phyloP scores from a whole-genome alignment of 2,329 filamentous ascomycete genomes.

The Stromatinia cepivora region DNA sequence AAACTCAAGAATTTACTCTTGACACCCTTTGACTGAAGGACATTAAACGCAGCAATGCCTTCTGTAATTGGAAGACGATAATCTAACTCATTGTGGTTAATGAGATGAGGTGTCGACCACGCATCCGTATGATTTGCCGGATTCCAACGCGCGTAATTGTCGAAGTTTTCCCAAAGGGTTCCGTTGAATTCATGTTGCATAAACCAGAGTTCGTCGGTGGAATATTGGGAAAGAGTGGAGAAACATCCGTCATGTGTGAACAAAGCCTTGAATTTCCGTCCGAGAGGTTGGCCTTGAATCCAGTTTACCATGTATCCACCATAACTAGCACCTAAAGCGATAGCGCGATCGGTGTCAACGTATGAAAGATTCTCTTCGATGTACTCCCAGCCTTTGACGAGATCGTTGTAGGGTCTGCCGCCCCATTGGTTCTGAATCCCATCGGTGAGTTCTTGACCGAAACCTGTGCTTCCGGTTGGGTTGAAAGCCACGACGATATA shows the following conservation, averaged over 20 bases:
- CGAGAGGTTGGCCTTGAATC: conserved; percentile 82
- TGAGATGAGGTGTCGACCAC: conserved; percentile 82
- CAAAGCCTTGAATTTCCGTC: conserved; percentile 73
- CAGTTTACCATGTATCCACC: conserved; percentile 80
- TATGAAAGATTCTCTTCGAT: conserved; percentile 62
- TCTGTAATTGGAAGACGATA: conserved; percentile 83
- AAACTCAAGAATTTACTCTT: conserved; percentile 63
- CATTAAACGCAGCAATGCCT: conserved; percentile 61
- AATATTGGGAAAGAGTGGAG: conserved; percentile 48
- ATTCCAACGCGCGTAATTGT: conserved; percentile 66
- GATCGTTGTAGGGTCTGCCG: conserved; percentile 70
- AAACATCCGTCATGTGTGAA: conserved; percentile 24
- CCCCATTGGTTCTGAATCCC: conserved; percentile 45
- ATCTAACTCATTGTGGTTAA: conserved; percentile 85
- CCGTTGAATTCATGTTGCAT: conserved; percentile 64
- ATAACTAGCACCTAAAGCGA: conserved; percentile 71
- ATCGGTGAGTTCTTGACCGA: conserved; percentile 71
- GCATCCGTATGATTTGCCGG: conserved; percentile 60
- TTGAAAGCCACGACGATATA: conserved; percentile 79
- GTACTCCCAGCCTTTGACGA: conserved; percentile 73
- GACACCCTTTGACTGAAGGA: conserved; percentile 55
- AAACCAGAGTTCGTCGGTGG: conserved; percentile 66
- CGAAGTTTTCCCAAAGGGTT: conserved; percentile 58
- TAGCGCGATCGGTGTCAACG: conserved; percentile 65
- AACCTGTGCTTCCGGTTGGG: conserved; percentile 74